Percentiles rank a stretch among this genome's conserved stretches.
phyloP scores from a whole-genome alignment of 2,329 filamentous ascomycete species.

The Lasiodiplodia theobromae region DNA sequence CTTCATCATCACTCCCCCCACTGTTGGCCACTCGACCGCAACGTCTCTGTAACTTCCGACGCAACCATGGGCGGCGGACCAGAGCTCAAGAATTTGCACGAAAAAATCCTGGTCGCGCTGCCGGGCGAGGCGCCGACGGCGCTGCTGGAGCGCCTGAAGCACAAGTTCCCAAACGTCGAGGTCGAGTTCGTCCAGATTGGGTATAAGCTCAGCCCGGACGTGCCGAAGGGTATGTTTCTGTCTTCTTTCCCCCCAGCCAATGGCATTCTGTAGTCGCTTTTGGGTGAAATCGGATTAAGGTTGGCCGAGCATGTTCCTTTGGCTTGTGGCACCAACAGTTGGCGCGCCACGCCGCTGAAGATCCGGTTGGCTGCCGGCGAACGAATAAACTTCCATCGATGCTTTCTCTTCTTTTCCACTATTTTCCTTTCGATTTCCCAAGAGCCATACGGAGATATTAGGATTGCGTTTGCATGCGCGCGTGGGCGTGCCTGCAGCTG shows the following conservation, averaged over 20 bases:
- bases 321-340: not conserved
- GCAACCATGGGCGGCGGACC: slow-evolving; percentile 53
- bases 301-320: not conserved
- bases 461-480: not conserved
- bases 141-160: slow-evolving; percentile 37
- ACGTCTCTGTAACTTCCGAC: not conserved
- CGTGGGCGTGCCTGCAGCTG: not conserved
- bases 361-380: too few species aligned
- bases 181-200: slow-evolving; percentile 36
- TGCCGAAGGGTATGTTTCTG: slow-evolving; percentile 6
- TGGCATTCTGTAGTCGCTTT: not conserved
- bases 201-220: not conserved
- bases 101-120: slow-evolving; percentile 51
- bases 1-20: not conserved
- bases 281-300: not conserved
- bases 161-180: slow-evolving; percentile 43
- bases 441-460: not conserved
- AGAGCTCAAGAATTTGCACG: slow-evolving; percentile 42
- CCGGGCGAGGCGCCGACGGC: slow-evolving; percentile 46
- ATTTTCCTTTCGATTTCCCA: too few species aligned
- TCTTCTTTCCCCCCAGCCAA: not conserved
- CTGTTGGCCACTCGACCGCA: not conserved
- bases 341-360: not conserved
- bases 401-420: too few species aligned
- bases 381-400: too few species aligned